Base-by-base conservation (phyloP, 1,284 basidiomycete genomes). In the Abortiporus biennis region DNA sequence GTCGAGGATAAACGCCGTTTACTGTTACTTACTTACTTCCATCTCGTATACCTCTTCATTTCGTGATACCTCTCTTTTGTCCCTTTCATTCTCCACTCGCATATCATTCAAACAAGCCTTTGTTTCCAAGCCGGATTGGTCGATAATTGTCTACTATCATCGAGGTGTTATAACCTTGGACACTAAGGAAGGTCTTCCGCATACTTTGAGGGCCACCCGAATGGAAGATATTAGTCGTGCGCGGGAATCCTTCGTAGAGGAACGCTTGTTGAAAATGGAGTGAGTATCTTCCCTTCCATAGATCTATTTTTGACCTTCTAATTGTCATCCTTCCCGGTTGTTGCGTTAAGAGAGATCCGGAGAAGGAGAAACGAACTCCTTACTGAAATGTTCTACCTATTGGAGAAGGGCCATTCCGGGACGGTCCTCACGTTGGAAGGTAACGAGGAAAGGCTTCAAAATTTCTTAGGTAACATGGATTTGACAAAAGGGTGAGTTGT, bases 341-440 rank as follows among this genome's bases (percentile, higher is more conserved):
- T 29, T n/a, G 27, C 8, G 9, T 29, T 29, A 9, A 86, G 84
- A 55, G 68, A 67, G 49, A 78, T 86, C 46, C 63, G 74, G 37
- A 63, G 70, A 40, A 76, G 74, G 50, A 67, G 83, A 57, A 78
- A 81, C 75, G 76, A 67, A 40, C 68, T 86, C 38, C 69, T 86
- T 53, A 69, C 70, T 37, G 74, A 85, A 58, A 78, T 86, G 76
- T 81, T 76, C 60, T 60, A 65, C 39, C 72, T 86, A 64, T 68
- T 83, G 32, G 70, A 67, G 46, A 66, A 67, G 48, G 64, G 73
- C 40, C 63, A 65, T 46, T 50, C 69, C 30, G 71, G 69, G 12
- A 47, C 62, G 24, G 52, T 71, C 27, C 51, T 72, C 32, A 49
- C 57, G n/a, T 40, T 49, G 4, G 55, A 69, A 16, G 59, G 66